Percentiles rank a stretch among this genome's conserved stretches.
These are phyloP conservation scores for Lactarius hengduanensis DNA, from an alignment of 768 basidiomycete genomes.

Conservation along the genomic window DNA sequence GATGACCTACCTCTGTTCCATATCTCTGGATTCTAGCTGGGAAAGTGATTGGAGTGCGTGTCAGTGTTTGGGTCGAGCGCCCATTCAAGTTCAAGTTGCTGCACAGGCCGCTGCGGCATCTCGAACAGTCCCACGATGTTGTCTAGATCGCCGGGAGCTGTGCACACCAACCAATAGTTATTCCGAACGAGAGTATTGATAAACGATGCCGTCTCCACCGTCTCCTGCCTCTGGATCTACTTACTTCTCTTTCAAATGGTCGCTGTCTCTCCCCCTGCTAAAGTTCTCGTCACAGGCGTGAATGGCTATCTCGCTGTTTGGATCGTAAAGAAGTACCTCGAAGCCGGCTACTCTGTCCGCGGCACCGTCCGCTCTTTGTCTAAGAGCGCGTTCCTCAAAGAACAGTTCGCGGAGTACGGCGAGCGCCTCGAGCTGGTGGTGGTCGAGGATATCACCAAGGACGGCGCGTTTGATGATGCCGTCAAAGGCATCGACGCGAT, in stretches of 20 bases:
- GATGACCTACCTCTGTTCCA: no score
- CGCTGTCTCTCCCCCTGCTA: conserved; percentile 36
- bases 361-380: conserved; percentile 61
- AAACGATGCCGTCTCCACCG: background rate
- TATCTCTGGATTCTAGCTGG: no score
- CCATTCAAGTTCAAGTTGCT: no score
- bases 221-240: background rate
- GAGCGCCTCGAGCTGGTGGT: conserved; percentile 62
- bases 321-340: conserved; percentile 55
- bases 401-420: conserved; percentile 52
- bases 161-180: no score
- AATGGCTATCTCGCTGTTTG: conserved; percentile 61
- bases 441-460: conserved; percentile 66
- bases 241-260: conserved; percentile 35
- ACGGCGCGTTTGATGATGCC: conserved; percentile 71
- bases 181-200: background rate
- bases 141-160: no score
- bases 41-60: no score
- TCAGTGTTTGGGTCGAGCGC: no score
- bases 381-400: conserved; percentile 59
- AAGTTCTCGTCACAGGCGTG: conserved; percentile 56
- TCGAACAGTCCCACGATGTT: no score
- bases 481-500: conserved; percentile 76
- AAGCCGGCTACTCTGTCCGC: conserved; percentile 60
- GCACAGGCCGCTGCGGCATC: no score